Percentiles rank a stretch among this genome's conserved stretches.
These are phyloP conservation scores for Fomitopsis palustris DNA, from an alignment of 1,284 basidiomycete species.

Conservation along the genomic window DNA sequence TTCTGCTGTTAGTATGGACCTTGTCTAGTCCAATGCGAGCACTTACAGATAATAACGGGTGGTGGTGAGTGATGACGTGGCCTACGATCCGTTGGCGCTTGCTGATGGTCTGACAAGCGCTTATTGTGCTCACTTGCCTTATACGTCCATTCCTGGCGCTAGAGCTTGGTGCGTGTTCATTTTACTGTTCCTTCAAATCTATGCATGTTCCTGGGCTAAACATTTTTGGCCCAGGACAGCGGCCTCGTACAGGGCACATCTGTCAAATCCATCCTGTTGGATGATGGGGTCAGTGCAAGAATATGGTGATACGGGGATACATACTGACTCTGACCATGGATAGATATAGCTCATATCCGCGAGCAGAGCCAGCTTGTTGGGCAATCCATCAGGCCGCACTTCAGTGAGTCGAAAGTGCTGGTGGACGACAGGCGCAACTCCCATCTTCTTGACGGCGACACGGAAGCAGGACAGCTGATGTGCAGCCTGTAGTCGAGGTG, in stretches of 20 bases:
- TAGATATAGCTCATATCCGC: not conserved
- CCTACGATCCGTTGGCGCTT: no score
- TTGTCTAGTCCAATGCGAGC: no score
- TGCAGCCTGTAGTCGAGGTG: not conserved
- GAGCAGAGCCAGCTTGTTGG: not conserved
- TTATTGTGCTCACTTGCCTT: no score
- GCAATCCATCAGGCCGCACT: not conserved
- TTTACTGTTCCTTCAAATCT: no score
- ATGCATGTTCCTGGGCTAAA: no score
- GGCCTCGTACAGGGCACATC: not conserved
- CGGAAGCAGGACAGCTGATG: not conserved
- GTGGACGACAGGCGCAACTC: not conserved
- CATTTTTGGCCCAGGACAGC: no score
- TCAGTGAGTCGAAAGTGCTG: not conserved
- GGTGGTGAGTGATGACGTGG: no score
- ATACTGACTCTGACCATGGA: not conserved
- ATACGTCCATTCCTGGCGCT: no score
- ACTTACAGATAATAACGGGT: no score
- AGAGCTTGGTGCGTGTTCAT: no score
- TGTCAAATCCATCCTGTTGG: not conserved
- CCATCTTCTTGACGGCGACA: not conserved
- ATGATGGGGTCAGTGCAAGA: not conserved
- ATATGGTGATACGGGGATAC: not conserved
- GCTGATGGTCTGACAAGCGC: no score
- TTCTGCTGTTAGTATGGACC: no score